These are phyloP conservation scores for Leucoagaricus sp. DNA, from an alignment of 1,284 basidiomycete genomes.

Conservation along the genomic window DNA sequence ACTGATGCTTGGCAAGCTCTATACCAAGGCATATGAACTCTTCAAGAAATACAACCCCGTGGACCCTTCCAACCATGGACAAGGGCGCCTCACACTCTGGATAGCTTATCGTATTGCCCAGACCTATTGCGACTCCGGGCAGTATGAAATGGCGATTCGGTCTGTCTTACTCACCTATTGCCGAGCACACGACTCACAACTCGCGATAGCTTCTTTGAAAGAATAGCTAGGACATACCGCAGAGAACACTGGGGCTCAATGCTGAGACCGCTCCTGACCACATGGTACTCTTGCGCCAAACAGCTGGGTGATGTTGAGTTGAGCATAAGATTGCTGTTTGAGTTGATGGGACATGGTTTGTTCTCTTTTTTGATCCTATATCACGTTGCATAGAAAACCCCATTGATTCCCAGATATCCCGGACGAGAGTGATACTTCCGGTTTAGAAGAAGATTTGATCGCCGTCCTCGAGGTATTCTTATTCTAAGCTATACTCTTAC, in stretches of 20 bases:
- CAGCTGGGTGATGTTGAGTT: constrained; percentile 74
- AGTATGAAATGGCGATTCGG: constrained; percentile 84
- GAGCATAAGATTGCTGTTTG: constrained; percentile 72
- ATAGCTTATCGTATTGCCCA: constrained; percentile 87
- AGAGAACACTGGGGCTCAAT: constrained; percentile 77
- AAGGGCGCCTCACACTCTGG: constrained; percentile 78
- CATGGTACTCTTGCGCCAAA: constrained; percentile 82
- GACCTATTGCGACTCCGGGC: constrained; percentile 75
- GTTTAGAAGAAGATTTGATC: constrained; percentile 65
- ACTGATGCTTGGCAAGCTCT: constrained; percentile 53
- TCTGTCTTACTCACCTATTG: constrained; percentile 27
- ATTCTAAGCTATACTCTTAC: background rate
- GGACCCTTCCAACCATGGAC: constrained; percentile 34
- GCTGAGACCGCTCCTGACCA: constrained; percentile 67
- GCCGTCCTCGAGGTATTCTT: constrained; percentile 62
- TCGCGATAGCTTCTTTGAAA: constrained; percentile 76
- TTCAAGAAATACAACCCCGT: constrained; percentile 73
- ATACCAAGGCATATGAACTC: constrained; percentile 87
- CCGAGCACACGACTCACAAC: constrained; percentile 8
- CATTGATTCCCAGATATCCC: constrained; percentile 26
- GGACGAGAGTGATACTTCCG: constrained; percentile 46
- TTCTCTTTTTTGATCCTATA: background rate
- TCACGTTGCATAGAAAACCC: too few relatives aligned
- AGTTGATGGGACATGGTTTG: constrained; percentile 78
- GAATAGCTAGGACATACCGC: constrained; percentile 84